These are phyloP conservation scores for Insectozyma bohioensis DNA, from an alignment of 1,139 yeast genomes.

Conservation along the genomic window DNA sequence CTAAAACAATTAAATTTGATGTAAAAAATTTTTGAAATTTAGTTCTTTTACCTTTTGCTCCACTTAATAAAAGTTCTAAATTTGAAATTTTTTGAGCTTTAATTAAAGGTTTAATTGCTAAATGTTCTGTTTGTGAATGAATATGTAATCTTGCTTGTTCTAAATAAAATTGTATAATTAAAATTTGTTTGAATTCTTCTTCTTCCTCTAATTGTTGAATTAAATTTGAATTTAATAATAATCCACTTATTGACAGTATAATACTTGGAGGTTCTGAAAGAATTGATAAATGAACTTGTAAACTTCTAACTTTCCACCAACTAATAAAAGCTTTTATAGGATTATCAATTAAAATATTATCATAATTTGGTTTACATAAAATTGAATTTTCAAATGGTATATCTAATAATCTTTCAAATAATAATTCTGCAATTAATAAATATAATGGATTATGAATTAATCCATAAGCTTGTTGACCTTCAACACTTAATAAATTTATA, in stretches of 20 bases:
- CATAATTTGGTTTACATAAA: slow-evolving; percentile 1
- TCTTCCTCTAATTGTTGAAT: slow-evolving; percentile 22
- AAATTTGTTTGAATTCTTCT: slow-evolving; percentile 28
- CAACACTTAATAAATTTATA: slow-evolving; percentile 43
- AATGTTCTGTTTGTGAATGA: slow-evolving; percentile 61
- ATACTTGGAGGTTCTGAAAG: slow-evolving; percentile 57
- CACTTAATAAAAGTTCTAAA: slow-evolving; percentile 69
- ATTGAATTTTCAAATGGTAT: slow-evolving; percentile 30
- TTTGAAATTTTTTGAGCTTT: slow-evolving; percentile 60
- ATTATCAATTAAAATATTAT: slow-evolving; percentile 16
- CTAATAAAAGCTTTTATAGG: slow-evolving; percentile 46
- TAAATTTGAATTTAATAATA: slow-evolving; percentile 32
- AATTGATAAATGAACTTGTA: slow-evolving; percentile 61
- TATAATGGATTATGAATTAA: slow-evolving; percentile 55
- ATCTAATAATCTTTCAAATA: slow-evolving; percentile 51
- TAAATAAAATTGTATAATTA: slow-evolving; percentile 52
- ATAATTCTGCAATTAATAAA: slow-evolving; percentile 45
- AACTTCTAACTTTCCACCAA: slow-evolving; percentile 76
- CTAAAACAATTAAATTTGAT: slow-evolving; percentile 77
- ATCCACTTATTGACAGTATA: slow-evolving; percentile 40
- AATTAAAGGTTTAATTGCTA: slow-evolving; percentile 48
- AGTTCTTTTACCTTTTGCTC: slow-evolving; percentile 86
- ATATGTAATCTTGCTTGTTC: slow-evolving; percentile 67
- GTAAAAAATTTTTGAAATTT: slow-evolving; percentile 73
- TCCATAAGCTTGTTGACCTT: slow-evolving; percentile 67